Evolutionary conservation across 768 basidiomycete genomes (phyloP), one percentile per base, ranked within the genome.

Genomic region (Lactarius trivialis): DNA sequence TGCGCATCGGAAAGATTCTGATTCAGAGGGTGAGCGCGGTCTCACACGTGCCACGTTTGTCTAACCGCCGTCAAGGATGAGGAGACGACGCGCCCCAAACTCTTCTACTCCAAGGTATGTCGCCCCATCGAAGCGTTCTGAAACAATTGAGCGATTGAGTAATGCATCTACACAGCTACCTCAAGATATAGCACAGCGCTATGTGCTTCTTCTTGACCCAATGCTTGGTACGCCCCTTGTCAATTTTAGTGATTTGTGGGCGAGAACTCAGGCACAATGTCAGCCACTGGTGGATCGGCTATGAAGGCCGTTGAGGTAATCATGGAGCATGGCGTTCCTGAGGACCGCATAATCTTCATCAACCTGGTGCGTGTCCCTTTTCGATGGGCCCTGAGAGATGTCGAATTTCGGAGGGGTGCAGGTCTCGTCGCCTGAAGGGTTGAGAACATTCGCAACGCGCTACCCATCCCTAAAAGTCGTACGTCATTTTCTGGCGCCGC

Each of bases 241-340:
- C 39, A 34, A 56, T 50, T 55, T 55, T 33, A 30, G 5, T 36
- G 32, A 14, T 8, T 53, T 32, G 34, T 30, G 14, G 48, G 24
- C 26, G 41, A 30, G 30, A 34, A 33, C 49, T 66, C 36, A 60
- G 82, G 59, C 33, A 60, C 65, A 14, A 30, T 37, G 36, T 45
- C 65, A 83, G 96, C 96, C 0, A 98, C 96, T 0, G 97, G 97
- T 28, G 97, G 97, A 50, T 98, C 95, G 5, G 96, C 95, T 8
- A 94, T 95, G 75, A 98, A 98, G 72, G 97, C 97, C 0, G 89
- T 98, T 56, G 96, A 98, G 72, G 89, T 98, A 4, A 79, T 98
- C 14, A 85, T 89, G 74, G 89, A 93, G 51, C 86, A 93, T 69
- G 91, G 91, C 21, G 97, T 99, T 33, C 88, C 91, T 17, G 93